A percentile compares a stretch with the other conserved stretches of the same genome.
Conservation (phyloP, 495 filamentous ascomycete genomes). For the Penicillium silybi region DNA sequence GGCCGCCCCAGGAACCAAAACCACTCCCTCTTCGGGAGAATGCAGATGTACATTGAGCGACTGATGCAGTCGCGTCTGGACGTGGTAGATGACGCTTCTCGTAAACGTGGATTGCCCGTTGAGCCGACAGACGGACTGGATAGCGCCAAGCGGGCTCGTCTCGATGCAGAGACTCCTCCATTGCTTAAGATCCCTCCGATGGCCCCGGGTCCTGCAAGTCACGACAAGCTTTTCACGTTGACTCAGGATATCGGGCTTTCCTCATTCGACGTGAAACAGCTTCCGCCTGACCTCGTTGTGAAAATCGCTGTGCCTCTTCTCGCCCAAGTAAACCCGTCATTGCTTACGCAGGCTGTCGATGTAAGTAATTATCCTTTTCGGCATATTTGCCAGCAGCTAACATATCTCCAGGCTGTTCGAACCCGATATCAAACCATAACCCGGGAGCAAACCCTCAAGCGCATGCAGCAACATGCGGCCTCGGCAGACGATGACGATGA, state of each 20-base stretch:
- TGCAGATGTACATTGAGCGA: conserved; percentile 78
- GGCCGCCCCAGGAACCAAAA: conserved; percentile 57
- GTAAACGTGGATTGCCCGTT: conserved; percentile 67
- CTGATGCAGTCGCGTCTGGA: conserved; percentile 70
- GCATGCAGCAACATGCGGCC: conserved; percentile 38
- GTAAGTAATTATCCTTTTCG: conserved; percentile 26
- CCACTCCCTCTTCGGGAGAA: conserved; percentile 61
- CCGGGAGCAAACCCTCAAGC: conserved; percentile 36
- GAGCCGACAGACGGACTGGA: conserved; percentile 69
- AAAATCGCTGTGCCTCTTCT: conserved; percentile 73
- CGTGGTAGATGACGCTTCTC: conserved; percentile 63
- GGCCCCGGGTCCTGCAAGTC: conserved; percentile 67
- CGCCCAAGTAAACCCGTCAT: conserved; percentile 54
- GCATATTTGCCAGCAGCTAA: conserved; percentile 20
- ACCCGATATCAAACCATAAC: conserved; percentile 43
- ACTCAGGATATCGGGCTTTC: conserved; percentile 69
- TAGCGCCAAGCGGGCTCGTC: conserved; percentile 63
- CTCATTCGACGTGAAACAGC: conserved; percentile 73
- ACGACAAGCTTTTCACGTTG: conserved; percentile 78
- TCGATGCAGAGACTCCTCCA: conserved; percentile 50
- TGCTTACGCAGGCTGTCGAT: conserved; percentile 66
- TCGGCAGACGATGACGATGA: conserved; percentile 81
- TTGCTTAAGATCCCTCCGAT: conserved; percentile 60
- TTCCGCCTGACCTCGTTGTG: conserved; percentile 70
- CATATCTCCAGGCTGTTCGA: conserved; percentile 39